Evolutionary conservation across 768 basidiomycete genomes (phyloP), one percentile per base, ranked within the genome.

Genomic region (Pisolithus marmoratus): DNA sequence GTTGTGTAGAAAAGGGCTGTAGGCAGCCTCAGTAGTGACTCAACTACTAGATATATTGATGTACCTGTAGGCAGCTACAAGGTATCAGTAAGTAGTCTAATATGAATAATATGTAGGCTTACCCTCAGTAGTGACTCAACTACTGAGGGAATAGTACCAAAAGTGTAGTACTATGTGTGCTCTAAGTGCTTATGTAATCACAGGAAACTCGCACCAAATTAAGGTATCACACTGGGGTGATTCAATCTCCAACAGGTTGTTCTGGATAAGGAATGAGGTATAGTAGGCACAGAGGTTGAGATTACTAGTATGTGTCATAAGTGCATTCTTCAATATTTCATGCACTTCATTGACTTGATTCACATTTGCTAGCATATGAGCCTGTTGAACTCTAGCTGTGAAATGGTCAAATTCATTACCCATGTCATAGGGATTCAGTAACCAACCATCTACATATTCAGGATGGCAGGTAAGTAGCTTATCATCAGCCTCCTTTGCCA

Each of bases 391-490:
- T 74, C 98, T 98, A 57, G 94, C 95, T 98, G 60, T 38, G 46
- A 41, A 38, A 38, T 14, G 4, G 40, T 67, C 27, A 66, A 53
- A 38, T 12, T 7, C 17, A 7, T 6, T 37, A 38, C 3, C 17
- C 41, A 8, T 11, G 49, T 29, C 27, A 7, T 19, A 6, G 37
- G 23, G 19, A 48, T 42, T n/a, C 34, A 38, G 46, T 48, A 29
- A 73, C 87, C 44, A 58, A 95, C 94, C 95, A 64, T 97, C 95
- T 20, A 94, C 80, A 64, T 95, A 97, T 70, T 98, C 96, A 1
- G 94, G 92, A 74, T 98, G 95, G 48, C 87, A 77, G n/a, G 81
- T 72, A 34, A 97, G 69, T 8, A 98, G 75, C 67, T 93, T 92
- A 46, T 85, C 82, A 60, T 94, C 97, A 1, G 90, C 92, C 58